phyloP scores from a whole-genome alignment of 306 rosid species.

The Amphicarpaea edgeworthii region DNA sequence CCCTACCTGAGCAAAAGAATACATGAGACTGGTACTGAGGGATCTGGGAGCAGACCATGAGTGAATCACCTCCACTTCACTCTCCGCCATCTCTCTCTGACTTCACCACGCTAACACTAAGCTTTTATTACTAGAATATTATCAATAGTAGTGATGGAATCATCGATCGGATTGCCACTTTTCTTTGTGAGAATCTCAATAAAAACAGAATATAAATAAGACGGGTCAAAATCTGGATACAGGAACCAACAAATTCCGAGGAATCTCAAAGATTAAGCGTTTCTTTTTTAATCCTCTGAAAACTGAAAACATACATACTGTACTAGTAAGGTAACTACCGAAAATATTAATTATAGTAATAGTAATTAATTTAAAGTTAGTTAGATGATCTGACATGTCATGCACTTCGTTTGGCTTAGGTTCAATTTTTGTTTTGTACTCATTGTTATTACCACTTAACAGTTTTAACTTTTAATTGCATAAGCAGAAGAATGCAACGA shows the following conservation, averaged over 20 bases:
- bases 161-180: background rate
- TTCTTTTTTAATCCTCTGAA: background rate
- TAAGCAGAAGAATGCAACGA: too few species aligned
- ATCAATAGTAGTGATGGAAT: background rate
- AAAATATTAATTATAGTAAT: too few species aligned
- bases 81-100: slow-evolving; percentile 53
- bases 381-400: background rate
- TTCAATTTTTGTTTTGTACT: background rate
- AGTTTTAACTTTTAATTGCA: too few species aligned
- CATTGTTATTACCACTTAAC: background rate
- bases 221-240: background rate
- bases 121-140: background rate
- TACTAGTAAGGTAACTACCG: too few species aligned
- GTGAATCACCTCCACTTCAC: slow-evolving; percentile 74
- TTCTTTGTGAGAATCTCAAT: slow-evolving; percentile 3
- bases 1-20: slow-evolving; percentile 89
- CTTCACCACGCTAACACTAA: background rate
- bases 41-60: slow-evolving; percentile 89
- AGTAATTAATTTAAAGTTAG: background rate
- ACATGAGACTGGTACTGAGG: slow-evolving; percentile 78
- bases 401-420: background rate
- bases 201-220: slow-evolving; percentile 4
- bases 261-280: background rate
- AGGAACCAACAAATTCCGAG: slow-evolving; percentile 1
- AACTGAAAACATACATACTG: too few species aligned